Evolutionary conservation across 805 yeast species (phyloP), one percentile per base, ranked within the genome.

Genomic region (Candida peoriensis): DNA sequence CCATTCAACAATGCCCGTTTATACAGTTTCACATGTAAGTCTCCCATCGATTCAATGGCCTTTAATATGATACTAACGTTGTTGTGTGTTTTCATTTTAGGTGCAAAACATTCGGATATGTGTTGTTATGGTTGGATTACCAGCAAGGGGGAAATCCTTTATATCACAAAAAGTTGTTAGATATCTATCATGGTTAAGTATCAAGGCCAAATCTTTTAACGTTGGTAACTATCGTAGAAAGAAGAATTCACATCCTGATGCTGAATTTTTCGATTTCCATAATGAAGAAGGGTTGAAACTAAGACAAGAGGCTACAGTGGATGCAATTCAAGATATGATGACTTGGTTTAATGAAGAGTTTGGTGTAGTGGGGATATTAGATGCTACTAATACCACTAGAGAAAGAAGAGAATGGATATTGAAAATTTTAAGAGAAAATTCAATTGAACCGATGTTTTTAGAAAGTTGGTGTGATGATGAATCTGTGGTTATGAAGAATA

Each of bases 111-210:
- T 81, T 34, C 71, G 88, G 43, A 78, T 86, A 20, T 86, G 95
- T 64, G 95, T 86, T 26, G 80, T 86, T 14, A 83, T 86, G 84
- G 93, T 84, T 24, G 95, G 95, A 2, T 63, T 83, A 25, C 94
- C 94, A 10, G 90, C 93, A 11, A 73, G 97, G 38, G 98, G 98
- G 4, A 93, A 93, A 59, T 83, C 96, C 4, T 79, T 88, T 58
- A 90, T 93, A 43, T 88, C 97, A 3, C 95, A 88, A 55, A 93
- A 90, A 57, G 82, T 93, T 35, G 95, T 90, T 21, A 72, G 97
- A 30, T 93, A 90, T 54, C 69, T 93, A 35, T 78, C 88, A 22
- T 93, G 98, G 98, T 70, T 90, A 25, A 82, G 95, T 3, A 83
- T 93, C 37, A 76, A 75, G 41, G 85, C 96, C 19, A 80, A 79